Evolutionary conservation across 2,329 filamentous ascomycete species (phyloP).

Genomic region (Elsinoe batatas): DNA sequence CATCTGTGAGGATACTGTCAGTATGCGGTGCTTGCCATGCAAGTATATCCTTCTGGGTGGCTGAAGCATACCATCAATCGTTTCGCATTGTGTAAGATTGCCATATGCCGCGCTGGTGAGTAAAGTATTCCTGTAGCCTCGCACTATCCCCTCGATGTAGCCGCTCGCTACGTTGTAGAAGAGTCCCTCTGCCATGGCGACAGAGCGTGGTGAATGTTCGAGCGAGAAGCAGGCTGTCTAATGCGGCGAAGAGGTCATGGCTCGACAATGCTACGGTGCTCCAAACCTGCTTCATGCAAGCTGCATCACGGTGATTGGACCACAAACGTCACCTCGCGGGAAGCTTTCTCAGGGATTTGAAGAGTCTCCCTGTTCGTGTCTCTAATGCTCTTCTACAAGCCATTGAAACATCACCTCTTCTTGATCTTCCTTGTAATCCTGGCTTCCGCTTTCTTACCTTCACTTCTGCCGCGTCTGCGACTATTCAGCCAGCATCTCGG

Average conservation of each 20-base stretch:
- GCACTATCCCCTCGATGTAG: constrained; percentile 94
- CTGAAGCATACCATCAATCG: constrained; percentile 59
- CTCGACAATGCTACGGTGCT: background rate
- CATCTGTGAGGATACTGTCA: constrained; percentile 49
- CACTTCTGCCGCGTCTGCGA: constrained; percentile 34
- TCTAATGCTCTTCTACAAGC: background rate
- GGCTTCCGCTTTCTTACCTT: constrained; percentile 33
- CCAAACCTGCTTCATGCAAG: background rate
- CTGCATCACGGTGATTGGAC: background rate
- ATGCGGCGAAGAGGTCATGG: constrained; percentile 9
- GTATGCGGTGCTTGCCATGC: background rate
- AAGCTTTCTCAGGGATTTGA: background rate
- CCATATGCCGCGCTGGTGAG: constrained; percentile 83
- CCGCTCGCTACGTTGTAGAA: constrained; percentile 47
- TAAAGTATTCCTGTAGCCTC: constrained; percentile 90
- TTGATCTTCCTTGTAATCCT: constrained; percentile 29
- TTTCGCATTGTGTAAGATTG: constrained; percentile 97
- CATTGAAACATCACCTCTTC: constrained; percentile 10
- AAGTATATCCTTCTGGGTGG: background rate
- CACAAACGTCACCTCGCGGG: constrained; percentile 10
- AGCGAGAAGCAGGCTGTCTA: constrained; percentile 1
- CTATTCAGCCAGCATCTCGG: constrained; percentile 28
- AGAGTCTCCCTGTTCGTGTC: background rate
- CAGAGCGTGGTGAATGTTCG: background rate
- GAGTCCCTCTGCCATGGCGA: constrained; percentile 34